Evolutionary conservation across 805 yeast species (phyloP).

Genomic region (Henningerozyma blattae): DNA sequence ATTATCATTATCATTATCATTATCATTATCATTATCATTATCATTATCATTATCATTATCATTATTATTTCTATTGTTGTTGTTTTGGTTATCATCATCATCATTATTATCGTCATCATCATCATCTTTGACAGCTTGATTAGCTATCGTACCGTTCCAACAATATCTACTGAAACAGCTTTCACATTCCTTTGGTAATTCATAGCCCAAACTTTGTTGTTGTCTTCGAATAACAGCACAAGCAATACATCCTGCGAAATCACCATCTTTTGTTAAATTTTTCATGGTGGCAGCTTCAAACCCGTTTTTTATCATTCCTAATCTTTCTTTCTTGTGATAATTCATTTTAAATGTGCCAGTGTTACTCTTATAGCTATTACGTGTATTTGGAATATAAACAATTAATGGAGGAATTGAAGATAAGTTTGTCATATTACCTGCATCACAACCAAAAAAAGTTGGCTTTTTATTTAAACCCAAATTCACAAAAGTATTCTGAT

Average conservation of each 20-base stretch:
- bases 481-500: constrained; percentile 43
- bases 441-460: constrained; percentile 74
- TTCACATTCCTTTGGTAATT: constrained; percentile 58
- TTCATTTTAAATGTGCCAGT: constrained; percentile 60
- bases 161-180: constrained; percentile 65
- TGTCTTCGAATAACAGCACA: constrained; percentile 77
- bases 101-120: too few species aligned
- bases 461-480: constrained; percentile 57
- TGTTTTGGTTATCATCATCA: too few species aligned
- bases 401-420: constrained; percentile 55
- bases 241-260: constrained; percentile 66
- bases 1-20: background rate
- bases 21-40: background rate
- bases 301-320: constrained; percentile 58
- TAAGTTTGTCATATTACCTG: constrained; percentile 45
- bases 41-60: too few species aligned
- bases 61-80: too few species aligned
- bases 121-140: too few species aligned
- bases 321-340: constrained; percentile 46
- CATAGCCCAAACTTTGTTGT: constrained; percentile 52
- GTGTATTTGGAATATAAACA: constrained; percentile 67
- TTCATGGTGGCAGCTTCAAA: constrained; percentile 54
- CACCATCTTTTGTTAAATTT: constrained; percentile 54
- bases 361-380: constrained; percentile 55
- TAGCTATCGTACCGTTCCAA: constrained; percentile 37